Base-by-base conservation (phyloP, 495 filamentous ascomycete species). In the Aspergillus wentii region DNA sequence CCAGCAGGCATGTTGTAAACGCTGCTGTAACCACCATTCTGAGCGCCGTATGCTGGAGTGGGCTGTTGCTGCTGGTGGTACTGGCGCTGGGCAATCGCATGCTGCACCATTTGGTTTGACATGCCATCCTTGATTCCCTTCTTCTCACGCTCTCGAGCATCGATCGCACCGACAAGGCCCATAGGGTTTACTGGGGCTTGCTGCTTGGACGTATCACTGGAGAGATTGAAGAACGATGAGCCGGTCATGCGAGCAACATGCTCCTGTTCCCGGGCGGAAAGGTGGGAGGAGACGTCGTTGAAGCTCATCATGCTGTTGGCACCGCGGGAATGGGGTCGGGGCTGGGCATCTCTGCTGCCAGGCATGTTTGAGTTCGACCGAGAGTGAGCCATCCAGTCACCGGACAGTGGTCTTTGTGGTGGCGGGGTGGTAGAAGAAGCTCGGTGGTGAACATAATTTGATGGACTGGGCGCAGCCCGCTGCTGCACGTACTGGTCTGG, bases 221-320 rank as follows among this genome's bases (percentile, higher is more conserved):
- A 77, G 54, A 92, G 66, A 22, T 80, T 82, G 48, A 94, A 80
- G 44, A 97, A 72, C 2, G 91, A 83, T 1, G 80, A 83, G 0
- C 86, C 86, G 5, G 91, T 95, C 43, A 86, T 71, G 21, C 88
- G 78, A n/a, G 91, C 86, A 19, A 97, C 80, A 52, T 94, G 84
- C 56, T 95, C 88, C 52, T 95, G 91, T 57, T 97, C 91, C 6
- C 86, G 83, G n/a, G 91, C 91, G 11, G 89, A 91, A 14, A 95
- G 75, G 38, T 82, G 77, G 2, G 69, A 71, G n/a, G 78, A 74
- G 20, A 77, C 45, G 38, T 86, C 82, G 30, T 56, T 64, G 32
- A 64, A 52, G 37, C 61, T 63, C 25, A 72, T 58, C 50, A 72
- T 49, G 30, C 48, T 59, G 30, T 49, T 59, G 29, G 71, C 62